Percentiles rank a stretch among this genome's conserved stretches.
Evolutionary conservation across 1,139 yeast genomes (phyloP).

Genomic region (Debaryomyces singareniensis): DNA sequence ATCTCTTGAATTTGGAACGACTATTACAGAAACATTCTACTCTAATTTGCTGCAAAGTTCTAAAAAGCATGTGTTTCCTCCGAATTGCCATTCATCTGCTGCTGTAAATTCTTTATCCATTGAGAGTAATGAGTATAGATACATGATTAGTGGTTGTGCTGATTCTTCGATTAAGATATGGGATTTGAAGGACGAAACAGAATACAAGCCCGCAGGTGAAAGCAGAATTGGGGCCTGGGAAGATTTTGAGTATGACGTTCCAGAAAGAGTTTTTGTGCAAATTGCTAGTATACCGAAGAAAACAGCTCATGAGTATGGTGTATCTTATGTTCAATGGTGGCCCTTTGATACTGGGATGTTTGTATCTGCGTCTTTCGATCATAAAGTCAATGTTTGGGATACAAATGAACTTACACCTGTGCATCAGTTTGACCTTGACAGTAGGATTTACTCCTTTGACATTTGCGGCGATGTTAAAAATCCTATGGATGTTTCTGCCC

Average conservation of each 20-base stretch:
- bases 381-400: constrained; percentile 77
- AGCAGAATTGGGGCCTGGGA: constrained; percentile 10
- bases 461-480: constrained; percentile 23
- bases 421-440: constrained; percentile 53
- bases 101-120: constrained; percentile 63
- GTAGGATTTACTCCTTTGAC: constrained; percentile 51
- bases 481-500: constrained; percentile 34
- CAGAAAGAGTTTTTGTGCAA: constrained; percentile 15
- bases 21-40: constrained; percentile 37
- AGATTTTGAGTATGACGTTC: constrained; percentile 21
- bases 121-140: constrained; percentile 47
- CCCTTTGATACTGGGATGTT: constrained; percentile 84
- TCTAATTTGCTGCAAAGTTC: constrained; percentile 21
- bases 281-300: constrained; percentile 47
- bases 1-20: constrained; percentile 30
- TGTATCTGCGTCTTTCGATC: constrained; percentile 76
- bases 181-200: constrained; percentile 30
- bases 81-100: constrained; percentile 33
- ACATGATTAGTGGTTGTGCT: constrained; percentile 66
- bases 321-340: constrained; percentile 82
- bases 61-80: constrained; percentile 26
- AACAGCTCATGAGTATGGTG: constrained; percentile 62
- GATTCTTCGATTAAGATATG: constrained; percentile 67
- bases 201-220: constrained; percentile 19
- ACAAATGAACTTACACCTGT: constrained; percentile 58